These are phyloP conservation scores for Gloeopeniophorella convolvens DNA, from an alignment of 768 basidiomycete genomes.

Conservation along the genomic window DNA sequence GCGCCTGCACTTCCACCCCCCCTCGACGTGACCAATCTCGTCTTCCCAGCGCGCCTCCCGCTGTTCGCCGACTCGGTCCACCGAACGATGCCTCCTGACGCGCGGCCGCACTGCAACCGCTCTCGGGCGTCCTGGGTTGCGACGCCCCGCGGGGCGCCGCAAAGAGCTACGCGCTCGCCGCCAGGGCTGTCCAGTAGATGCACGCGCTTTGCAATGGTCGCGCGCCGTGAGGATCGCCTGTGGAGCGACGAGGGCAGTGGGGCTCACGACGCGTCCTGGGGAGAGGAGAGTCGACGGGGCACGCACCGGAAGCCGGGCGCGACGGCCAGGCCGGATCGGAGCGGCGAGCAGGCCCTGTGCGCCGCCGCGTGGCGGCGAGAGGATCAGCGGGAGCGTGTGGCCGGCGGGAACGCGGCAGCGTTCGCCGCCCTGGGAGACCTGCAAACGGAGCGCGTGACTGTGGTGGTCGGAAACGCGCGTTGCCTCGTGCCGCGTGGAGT, in stretches of 20 bases:
- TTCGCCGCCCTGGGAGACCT: not conserved
- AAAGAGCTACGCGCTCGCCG: slow-evolving; percentile 18
- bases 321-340: slow-evolving; percentile 1
- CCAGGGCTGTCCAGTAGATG: slow-evolving; percentile 7
- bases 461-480: slow-evolving; percentile 19
- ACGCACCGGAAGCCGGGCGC: slow-evolving; percentile 5
- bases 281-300: slow-evolving; percentile 2
- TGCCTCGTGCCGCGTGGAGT: slow-evolving; percentile 2
- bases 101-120: slow-evolving; percentile 8
- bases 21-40: not conserved
- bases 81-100: not conserved
- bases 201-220: slow-evolving; percentile 11
- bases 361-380: not conserved
- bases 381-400: slow-evolving; percentile 1
- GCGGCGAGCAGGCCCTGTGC: slow-evolving; percentile 16
- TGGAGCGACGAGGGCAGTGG: slow-evolving; percentile 4
- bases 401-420: slow-evolving; percentile 8
- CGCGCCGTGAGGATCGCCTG: slow-evolving; percentile 2
- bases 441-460: not conserved
- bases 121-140: slow-evolving; percentile 6
- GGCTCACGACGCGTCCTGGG: not conserved
- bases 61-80: not conserved
- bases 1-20: slow-evolving; percentile 7
- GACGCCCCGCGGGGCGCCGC: slow-evolving; percentile 10
- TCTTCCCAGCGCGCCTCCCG: not conserved